phyloP scores from a whole-genome alignment of 2,329 filamentous ascomycete genomes.

The Byssochlamys sp. region DNA sequence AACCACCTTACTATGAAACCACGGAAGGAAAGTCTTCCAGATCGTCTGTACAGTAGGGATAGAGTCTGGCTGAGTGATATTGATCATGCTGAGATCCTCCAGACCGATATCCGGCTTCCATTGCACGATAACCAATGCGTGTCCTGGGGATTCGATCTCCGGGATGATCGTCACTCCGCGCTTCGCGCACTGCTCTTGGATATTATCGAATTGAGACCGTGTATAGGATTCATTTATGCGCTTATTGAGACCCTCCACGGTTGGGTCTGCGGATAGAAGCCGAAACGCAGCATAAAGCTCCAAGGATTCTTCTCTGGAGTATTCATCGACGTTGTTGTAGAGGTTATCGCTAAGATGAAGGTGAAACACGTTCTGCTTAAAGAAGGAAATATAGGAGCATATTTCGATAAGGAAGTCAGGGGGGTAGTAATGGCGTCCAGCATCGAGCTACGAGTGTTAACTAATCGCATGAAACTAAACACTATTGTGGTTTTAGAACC shows the following conservation, averaged over 20 bases:
- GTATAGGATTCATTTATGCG: slow-evolving; percentile 47
- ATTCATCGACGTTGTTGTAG: slow-evolving; percentile 38
- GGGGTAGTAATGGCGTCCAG: slow-evolving; percentile 45
- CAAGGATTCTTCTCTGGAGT: slow-evolving; percentile 36
- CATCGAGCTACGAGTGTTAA: slow-evolving; percentile 33
- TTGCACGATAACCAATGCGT: slow-evolving; percentile 45
- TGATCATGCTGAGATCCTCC: slow-evolving; percentile 41
- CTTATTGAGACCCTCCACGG: slow-evolving; percentile 41
- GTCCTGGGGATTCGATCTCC: slow-evolving; percentile 49
- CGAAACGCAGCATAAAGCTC: slow-evolving; percentile 46
- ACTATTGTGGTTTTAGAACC: slow-evolving; percentile 1
- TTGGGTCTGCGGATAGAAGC: slow-evolving; percentile 39
- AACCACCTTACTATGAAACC: slow-evolving; percentile 48
- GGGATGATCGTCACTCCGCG: slow-evolving; percentile 49
- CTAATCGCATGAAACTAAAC: background rate
- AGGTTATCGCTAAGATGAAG: slow-evolving; percentile 49
- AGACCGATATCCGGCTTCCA: slow-evolving; percentile 48
- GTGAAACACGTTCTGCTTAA: slow-evolving; percentile 50
- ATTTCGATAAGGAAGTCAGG: slow-evolving; percentile 44
- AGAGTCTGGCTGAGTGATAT: slow-evolving; percentile 44
- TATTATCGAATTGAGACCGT: slow-evolving; percentile 37
- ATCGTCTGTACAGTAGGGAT: slow-evolving; percentile 43
- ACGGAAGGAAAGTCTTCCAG: slow-evolving; percentile 45
- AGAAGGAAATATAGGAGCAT: slow-evolving; percentile 49
- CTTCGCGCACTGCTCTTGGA: slow-evolving; percentile 42